Conservation (phyloP, 768 basidiomycete genomes). For the Pisolithus marmoratus region DNA sequence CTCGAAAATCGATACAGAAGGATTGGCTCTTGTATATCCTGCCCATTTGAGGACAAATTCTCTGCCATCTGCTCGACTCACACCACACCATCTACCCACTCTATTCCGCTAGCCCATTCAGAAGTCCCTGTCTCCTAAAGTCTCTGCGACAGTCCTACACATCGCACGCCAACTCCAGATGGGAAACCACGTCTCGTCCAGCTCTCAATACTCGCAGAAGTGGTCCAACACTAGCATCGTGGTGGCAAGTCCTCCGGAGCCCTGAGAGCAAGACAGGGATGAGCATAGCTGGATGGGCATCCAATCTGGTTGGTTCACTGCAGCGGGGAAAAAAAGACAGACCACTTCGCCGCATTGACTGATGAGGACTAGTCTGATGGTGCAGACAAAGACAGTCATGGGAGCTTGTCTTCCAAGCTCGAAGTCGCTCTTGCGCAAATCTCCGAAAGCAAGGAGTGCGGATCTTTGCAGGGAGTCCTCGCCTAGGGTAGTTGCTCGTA, state of each 20-base stretch:
- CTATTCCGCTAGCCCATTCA: slow-evolving; percentile 13
- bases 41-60: slow-evolving; percentile 27
- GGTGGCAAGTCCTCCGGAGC: slow-evolving; percentile 29
- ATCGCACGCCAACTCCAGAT: slow-evolving; percentile 39
- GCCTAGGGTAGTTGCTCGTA: slow-evolving; percentile 29
- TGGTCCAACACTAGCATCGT: slow-evolving; percentile 54
- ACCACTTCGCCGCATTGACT: slow-evolving; percentile 51
- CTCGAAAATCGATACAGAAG: slow-evolving; percentile 20
- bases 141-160: slow-evolving; percentile 14
- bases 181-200: slow-evolving; percentile 44
- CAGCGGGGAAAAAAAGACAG: slow-evolving; percentile 52
- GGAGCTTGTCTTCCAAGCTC: slow-evolving; percentile 32
- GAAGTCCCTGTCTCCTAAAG: slow-evolving; percentile 34
- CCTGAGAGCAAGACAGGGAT: slow-evolving; percentile 37
- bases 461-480: slow-evolving; percentile 25
- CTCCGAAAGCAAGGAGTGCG: slow-evolving; percentile 18
- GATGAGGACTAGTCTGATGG: slow-evolving; percentile 38
- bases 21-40: slow-evolving; percentile 7
- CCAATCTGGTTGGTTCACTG: slow-evolving; percentile 58
- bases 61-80: slow-evolving; percentile 30
- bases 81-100: slow-evolving; percentile 27
- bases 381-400: slow-evolving; percentile 10
- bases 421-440: slow-evolving; percentile 26
- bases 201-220: slow-evolving; percentile 54
- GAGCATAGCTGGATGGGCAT: slow-evolving; percentile 49